These are phyloP conservation scores for Hondaea fermentalgiana DNA, from an alignment of 108 stramenopile species.

Conservation along the genomic window DNA sequence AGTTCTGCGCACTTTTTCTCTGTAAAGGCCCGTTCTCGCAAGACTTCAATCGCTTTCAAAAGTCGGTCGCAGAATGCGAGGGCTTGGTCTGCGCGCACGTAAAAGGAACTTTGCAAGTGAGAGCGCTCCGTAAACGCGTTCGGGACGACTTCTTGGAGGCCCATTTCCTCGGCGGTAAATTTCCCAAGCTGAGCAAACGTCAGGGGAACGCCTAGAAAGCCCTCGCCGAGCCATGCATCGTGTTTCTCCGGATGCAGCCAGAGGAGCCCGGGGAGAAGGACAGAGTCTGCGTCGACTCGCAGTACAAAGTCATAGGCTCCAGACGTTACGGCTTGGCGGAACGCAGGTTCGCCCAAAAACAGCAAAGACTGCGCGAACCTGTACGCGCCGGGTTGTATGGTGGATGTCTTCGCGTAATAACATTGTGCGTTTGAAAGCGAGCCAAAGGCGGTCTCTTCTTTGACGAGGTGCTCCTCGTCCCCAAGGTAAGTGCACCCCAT, in stretches of 20 bases:
- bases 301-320: neutral
- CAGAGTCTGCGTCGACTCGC: neutral
- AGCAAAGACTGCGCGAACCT: neutral
- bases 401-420: neutral
- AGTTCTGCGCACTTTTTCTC: neutral
- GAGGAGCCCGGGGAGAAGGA: conserved; percentile 30
- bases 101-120: neutral
- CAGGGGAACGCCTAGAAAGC: neutral
- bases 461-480: neutral
- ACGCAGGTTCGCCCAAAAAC: neutral
- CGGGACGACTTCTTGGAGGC: neutral
- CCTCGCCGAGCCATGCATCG: conserved; percentile 36
- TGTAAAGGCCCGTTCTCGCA: neutral
- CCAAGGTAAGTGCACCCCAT: neutral
- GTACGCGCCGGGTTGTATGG: neutral
- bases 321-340: neutral
- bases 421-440: neutral
- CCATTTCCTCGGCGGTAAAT: neutral
- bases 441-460: neutral
- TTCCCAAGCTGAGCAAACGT: neutral
- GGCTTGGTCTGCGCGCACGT: neutral
- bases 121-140: neutral
- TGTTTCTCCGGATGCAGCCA: conserved; percentile 29
- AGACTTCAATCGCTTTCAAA: neutral
- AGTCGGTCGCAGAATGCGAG: neutral